Evolutionary conservation across 805 yeast species (phyloP), one percentile per base, ranked within the genome.

Genomic region (Hanseniaspora thailandica): DNA sequence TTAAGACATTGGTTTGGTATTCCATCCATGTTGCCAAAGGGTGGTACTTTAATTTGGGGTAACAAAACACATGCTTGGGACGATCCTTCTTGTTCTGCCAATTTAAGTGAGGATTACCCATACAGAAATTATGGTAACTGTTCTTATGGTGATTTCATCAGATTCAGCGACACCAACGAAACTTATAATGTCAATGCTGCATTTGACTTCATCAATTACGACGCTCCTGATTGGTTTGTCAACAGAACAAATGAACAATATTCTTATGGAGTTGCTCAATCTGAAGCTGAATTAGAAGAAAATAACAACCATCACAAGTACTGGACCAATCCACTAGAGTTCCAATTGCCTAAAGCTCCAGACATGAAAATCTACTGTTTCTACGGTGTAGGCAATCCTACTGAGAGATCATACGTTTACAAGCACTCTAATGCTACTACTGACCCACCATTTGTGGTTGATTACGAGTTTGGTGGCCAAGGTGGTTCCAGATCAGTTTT

Each of bases 281-380:
- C 82, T 0, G 64, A 70, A 4, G 65, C 71, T 45, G 86, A 90
- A 66, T 71, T 93, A 44, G 62, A 64, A 39, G 69, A 60, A 1
- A 90, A 93, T 63, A 80, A 85, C 56, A 71, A 78, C n/a, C 76
- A 77, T 60, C 89, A 79, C 59, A 72, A 77, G 47, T 87, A 84
- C 64, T 93, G 98, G 98, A 68, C 81, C n/a, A 93, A 93, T 63
- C 98, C 98, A 2, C 71, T 93, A 46, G 97, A 93, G 65, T 96
- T 81, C 0, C 78, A 90, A 3, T 74, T 93, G 41, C 98, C 98
- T 1, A 73, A 84, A 62, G 98, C 98, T 0, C 97, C 97, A 3
- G 86, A 86, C 63, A 71, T 93, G 83, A 84, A 86, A 58, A 72
- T 88, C 9, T 93, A 72, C 67, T 86, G 96, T 62, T 82, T 93